phyloP scores from a whole-genome alignment of 345 rosid species.

The Salix dunnii region DNA sequence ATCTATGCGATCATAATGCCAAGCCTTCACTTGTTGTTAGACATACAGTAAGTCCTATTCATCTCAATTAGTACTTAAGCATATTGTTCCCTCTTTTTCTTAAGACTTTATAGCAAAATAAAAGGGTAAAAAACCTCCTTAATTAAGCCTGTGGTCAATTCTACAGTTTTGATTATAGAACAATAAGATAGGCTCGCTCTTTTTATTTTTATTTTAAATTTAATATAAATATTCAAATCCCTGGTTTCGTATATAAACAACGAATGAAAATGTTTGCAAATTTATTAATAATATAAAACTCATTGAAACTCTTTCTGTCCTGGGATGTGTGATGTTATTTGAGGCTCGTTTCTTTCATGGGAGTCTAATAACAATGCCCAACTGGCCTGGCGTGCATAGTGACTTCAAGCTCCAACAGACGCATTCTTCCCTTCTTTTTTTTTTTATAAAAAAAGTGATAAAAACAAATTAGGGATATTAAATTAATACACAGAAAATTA shows the following conservation, averaged over 20 bases:
- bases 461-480: background rate
- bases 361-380: background rate
- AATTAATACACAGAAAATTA: background rate
- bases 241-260: background rate
- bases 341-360: background rate
- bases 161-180: background rate
- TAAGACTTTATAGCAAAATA: no score
- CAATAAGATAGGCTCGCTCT: background rate
- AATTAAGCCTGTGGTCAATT: no score
- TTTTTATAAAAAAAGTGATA: background rate
- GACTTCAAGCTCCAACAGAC: slow-evolving; percentile 40
- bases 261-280: background rate
- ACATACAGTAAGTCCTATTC: slow-evolving; percentile 26
- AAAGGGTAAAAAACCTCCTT: no score
- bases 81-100: no score
- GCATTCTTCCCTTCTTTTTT: background rate
- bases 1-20: slow-evolving; percentile 46
- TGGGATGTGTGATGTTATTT: background rate
- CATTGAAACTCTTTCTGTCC: background rate
- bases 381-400: background rate
- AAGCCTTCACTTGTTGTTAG: slow-evolving; percentile 48
- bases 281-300: background rate
- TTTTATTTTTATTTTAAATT: background rate
- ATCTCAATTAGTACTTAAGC: background rate
- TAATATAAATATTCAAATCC: background rate